Conservation (phyloP, 2,329 filamentous ascomycete genomes). For the Fusarium fujikuroi region DNA sequence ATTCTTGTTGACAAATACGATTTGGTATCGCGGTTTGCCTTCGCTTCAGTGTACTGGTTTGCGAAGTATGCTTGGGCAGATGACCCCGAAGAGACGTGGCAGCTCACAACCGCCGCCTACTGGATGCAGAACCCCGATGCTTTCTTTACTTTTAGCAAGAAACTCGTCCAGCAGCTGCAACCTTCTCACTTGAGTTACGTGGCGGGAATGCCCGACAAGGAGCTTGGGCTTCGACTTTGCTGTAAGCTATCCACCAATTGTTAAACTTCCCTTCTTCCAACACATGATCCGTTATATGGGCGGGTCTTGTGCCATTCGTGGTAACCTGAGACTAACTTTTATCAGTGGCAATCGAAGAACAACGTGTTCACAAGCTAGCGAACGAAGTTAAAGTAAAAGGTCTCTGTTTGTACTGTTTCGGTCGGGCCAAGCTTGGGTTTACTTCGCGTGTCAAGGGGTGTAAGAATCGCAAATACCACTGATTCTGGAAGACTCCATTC, state of each 20-base stretch:
- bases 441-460: slow-evolving; percentile 7
- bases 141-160: slow-evolving; percentile 19
- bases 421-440: slow-evolving; percentile 9
- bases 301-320: accelerated
- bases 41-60: slow-evolving; percentile 23
- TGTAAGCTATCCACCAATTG: background rate
- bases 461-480: slow-evolving; percentile 19
- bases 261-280: background rate
- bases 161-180: slow-evolving; percentile 15
- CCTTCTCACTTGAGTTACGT: slow-evolving; percentile 5
- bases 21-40: slow-evolving; percentile 17
- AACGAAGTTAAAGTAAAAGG: background rate
- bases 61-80: slow-evolving; percentile 13
- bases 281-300: background rate
- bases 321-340: background rate
- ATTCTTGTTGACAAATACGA: slow-evolving; percentile 25
- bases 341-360: slow-evolving; percentile 24
- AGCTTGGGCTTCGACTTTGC: slow-evolving; percentile 20
- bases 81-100: slow-evolving; percentile 24
- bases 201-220: background rate
- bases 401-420: slow-evolving; percentile 23
- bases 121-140: slow-evolving; percentile 12
- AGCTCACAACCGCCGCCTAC: slow-evolving; percentile 13
- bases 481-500: background rate
- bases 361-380: slow-evolving; percentile 7